These are phyloP conservation scores for Candida incommunis DNA, from an alignment of 805 yeast genomes.

Conservation along the genomic window DNA sequence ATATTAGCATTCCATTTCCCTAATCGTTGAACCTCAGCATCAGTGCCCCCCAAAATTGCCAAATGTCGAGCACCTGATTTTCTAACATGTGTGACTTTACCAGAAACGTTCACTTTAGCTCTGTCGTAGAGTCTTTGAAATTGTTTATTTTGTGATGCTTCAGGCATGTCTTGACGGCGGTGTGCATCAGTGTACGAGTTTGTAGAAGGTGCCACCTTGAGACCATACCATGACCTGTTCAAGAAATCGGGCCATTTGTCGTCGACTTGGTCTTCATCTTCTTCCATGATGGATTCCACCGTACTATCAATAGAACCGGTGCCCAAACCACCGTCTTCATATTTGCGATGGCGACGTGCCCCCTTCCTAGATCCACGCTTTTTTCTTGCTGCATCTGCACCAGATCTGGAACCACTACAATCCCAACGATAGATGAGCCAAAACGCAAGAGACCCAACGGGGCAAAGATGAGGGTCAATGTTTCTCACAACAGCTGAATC, in stretches of 20 bases:
- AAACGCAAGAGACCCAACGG: neutral
- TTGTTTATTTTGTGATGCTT: conserved; percentile 1
- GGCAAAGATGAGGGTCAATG: conserved; percentile 1
- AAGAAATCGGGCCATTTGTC: neutral
- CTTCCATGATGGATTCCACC: neutral
- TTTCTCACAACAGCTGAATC: neutral
- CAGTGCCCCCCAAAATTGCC: conserved; percentile 1
- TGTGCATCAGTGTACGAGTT: neutral
- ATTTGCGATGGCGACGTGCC: neutral
- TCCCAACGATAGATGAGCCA: conserved; percentile 1
- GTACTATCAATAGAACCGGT: neutral
- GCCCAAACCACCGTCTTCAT: neutral
- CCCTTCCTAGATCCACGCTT: conserved; percentile 1
- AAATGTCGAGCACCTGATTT: neutral
- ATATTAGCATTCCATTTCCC: neutral
- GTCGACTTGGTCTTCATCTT: neutral
- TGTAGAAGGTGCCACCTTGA: neutral
- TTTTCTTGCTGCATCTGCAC: neutral
- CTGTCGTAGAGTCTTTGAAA: conserved; percentile 1
- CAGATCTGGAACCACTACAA: neutral
- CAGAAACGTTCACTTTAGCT: neutral
- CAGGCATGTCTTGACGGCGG: conserved; percentile 2
- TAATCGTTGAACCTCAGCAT: neutral
- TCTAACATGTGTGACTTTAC: neutral
- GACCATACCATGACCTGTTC: neutral